These are phyloP conservation scores for Aspergillus sclerotiicarbonarius DNA, from an alignment of 495 filamentous ascomycete species.

Conservation along the genomic window DNA sequence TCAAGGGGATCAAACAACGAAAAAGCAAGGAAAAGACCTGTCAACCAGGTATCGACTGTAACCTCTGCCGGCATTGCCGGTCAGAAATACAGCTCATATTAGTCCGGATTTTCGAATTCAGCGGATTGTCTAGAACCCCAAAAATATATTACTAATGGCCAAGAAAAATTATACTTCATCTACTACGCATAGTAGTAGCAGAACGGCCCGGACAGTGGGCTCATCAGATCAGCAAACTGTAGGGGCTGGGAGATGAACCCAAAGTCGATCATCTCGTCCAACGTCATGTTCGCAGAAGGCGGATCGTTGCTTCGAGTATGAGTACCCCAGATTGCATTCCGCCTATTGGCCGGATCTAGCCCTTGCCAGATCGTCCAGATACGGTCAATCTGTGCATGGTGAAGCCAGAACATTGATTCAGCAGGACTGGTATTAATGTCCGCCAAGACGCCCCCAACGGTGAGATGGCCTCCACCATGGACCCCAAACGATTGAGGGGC, in stretches of 20 bases:
- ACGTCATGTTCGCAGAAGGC: constrained; percentile 2
- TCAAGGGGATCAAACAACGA: too few species aligned
- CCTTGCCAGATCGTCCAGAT: constrained; percentile 55
- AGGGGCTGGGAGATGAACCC: not conserved
- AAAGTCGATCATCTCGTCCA: constrained; percentile 7
- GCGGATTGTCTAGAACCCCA: too few species aligned
- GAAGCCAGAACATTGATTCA: constrained; percentile 53
- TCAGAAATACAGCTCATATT: too few species aligned
- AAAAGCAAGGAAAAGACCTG: too few species aligned
- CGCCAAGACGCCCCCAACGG: not conserved
- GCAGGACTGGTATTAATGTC: constrained; percentile 1
- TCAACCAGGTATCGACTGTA: too few species aligned
- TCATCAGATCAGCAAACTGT: constrained; percentile 2
- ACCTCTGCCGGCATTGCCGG: too few species aligned
- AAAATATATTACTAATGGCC: too few species aligned
- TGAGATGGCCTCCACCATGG: constrained; percentile 5
- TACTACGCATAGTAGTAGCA: not conserved
- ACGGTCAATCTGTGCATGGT: constrained; percentile 48
- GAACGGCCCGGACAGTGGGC: not conserved
- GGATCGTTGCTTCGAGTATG: not conserved
- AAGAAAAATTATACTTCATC: too few species aligned
- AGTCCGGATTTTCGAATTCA: too few species aligned
- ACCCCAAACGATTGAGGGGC: constrained; percentile 1
- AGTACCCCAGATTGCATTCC: constrained; percentile 4
- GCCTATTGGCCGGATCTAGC: constrained; percentile 11